A percentile compares a stretch with the other conserved stretches of the same genome.
Conservation (phyloP, 2,329 filamentous ascomycete genomes). For the Pezicula neosporulosa region DNA sequence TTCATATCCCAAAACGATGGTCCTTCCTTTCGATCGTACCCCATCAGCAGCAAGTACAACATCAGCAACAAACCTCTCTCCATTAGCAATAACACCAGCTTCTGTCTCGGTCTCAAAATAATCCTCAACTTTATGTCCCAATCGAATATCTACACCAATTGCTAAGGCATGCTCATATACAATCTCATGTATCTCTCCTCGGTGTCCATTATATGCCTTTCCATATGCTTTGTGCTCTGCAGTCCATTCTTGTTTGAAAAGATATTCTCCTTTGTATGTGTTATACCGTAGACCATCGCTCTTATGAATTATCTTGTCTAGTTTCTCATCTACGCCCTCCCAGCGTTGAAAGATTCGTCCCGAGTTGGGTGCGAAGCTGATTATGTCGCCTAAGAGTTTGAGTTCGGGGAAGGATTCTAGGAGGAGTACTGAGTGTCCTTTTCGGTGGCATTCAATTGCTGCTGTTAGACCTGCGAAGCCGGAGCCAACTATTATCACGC, state of each 20-base stretch:
- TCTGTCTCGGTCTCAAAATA: constrained; percentile 46
- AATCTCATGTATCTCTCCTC: constrained; percentile 52
- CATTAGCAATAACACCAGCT: constrained; percentile 45
- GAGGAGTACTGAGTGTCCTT: constrained; percentile 51
- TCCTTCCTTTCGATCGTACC: constrained; percentile 27
- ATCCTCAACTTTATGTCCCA: constrained; percentile 46
- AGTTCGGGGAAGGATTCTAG: constrained; percentile 44
- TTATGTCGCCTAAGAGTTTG: constrained; percentile 44
- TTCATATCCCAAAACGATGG: constrained; percentile 31
- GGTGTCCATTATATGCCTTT: constrained; percentile 49
- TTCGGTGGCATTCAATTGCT: constrained; percentile 56
- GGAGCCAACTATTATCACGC: constrained; percentile 49
- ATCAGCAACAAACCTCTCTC: constrained; percentile 39
- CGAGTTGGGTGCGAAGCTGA: constrained; percentile 53
- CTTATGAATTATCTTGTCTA: constrained; percentile 47
- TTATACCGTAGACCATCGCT: constrained; percentile 31
- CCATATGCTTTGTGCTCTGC: constrained; percentile 35
- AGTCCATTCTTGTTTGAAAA: constrained; percentile 43
- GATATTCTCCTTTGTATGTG: constrained; percentile 47
- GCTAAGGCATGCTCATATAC: constrained; percentile 47
- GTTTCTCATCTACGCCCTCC: constrained; percentile 43
- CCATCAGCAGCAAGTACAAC: constrained; percentile 38
- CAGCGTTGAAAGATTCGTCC: constrained; percentile 55
- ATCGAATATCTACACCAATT: constrained; percentile 50
- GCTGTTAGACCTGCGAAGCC: constrained; percentile 60